These are phyloP conservation scores for Dactylellina cionopaga DNA, from an alignment of 2,329 filamentous ascomycete species.

Conservation along the genomic window DNA sequence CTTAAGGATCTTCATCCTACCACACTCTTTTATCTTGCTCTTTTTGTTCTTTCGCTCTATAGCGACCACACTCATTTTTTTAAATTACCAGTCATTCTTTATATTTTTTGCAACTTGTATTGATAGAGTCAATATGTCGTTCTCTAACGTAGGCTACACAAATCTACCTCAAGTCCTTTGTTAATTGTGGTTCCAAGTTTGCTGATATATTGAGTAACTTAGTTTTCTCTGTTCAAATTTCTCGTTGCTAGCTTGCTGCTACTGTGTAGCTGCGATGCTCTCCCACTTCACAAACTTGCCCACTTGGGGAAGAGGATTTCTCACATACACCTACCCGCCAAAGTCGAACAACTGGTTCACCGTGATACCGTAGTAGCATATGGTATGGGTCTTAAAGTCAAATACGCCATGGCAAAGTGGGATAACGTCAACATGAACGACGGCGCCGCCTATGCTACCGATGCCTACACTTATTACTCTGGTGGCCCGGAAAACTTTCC, in stretches of 20 bases:
- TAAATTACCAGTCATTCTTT: conserved; percentile 25
- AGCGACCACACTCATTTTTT: conserved; percentile 49
- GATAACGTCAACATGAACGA: conserved; percentile 29
- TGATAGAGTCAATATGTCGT: conserved; percentile 42
- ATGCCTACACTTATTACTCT: conserved; percentile 40
- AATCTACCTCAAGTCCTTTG: too few species aligned
- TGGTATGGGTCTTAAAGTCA: conserved; percentile 30
- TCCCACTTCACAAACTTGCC: conserved; percentile 34
- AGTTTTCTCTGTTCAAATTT: conserved; percentile 20
- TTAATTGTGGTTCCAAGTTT: too few species aligned
- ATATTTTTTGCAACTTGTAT: conserved; percentile 8
- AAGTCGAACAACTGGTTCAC: neutral
- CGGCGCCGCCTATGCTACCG: conserved; percentile 4
- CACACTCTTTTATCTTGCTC: conserved; percentile 39
- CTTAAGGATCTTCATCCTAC: conserved; percentile 35
- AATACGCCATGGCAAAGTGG: conserved; percentile 21
- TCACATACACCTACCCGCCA: conserved; percentile 18
- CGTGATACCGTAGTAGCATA: conserved; percentile 9
- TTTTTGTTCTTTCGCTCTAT: conserved; percentile 33
- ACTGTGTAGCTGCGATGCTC: conserved; percentile 34
- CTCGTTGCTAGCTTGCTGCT: conserved; percentile 41
- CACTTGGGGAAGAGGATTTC: conserved; percentile 19
- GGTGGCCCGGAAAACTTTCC: conserved; percentile 39
- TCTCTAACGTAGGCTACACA: too few species aligned
- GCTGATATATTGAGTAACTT: neutral